Base-by-base conservation (phyloP, 768 basidiomycete genomes). In the Suillus cothurnatus region DNA sequence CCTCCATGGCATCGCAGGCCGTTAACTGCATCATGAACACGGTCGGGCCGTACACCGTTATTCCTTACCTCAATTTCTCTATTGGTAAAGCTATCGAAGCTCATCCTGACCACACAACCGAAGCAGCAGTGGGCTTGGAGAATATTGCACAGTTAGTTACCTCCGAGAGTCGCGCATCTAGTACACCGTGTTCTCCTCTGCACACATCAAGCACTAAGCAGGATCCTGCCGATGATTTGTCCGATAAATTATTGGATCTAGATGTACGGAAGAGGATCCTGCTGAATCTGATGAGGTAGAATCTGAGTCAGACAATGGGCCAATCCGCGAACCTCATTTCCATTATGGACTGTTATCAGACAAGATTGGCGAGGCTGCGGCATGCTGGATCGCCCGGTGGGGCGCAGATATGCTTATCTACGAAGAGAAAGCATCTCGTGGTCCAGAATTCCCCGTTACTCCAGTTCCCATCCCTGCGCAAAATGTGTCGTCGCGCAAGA, bases 361-460 rank as follows among this genome's bases (percentile, higher is more conserved):
- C 77, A 96, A 94, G 79, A 93, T 97, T 63, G 95, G 95, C 15
- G 94, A 97, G 76, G 90, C 93, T 0, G 90, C 90, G 69, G 85
- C 86, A 3, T 93, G 91, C 74, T 98, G 95, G 94, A 81, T 97
- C 21, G 84, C 89, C 1, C 82, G 93, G 52, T 98, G 95, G 95
- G 93, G 89, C 0, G 73, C 78, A 15, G 95, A 97, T 72, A 82
- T 97, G 67, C 82, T 97, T n/a, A 71, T 72, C 11, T 81, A 84
- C 38, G 92, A 94, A 71, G 84, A 88, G 68, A 77, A 76, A 49
- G 67, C 68, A 12, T 50, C 66, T 45, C 64, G 53, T 21, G 62
- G 52, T 62, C 66, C 64, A 59, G 70, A 71, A n/a, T 2, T 66
- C 23, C 64, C 73, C 11, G 43, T 64, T 11, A 50, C 76, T 0